A percentile compares a stretch with the other conserved stretches of the same genome.
These are phyloP conservation scores for Ochetophila trinervis DNA, from an alignment of 306 rosid species.

Conservation along the genomic window DNA sequence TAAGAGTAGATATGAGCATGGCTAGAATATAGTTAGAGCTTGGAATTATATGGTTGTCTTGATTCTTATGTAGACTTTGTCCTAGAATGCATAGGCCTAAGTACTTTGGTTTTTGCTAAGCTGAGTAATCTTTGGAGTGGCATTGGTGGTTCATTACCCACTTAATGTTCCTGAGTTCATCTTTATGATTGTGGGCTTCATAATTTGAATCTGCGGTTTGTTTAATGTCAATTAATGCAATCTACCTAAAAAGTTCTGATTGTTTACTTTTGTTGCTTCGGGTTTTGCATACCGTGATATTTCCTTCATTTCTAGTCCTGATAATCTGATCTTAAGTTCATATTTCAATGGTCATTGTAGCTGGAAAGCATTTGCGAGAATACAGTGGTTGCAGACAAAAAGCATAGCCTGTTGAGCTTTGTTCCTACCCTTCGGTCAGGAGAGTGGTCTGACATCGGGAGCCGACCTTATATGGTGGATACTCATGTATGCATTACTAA, in stretches of 20 bases:
- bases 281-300: not conserved
- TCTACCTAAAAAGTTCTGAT: not conserved
- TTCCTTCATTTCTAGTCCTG: not conserved
- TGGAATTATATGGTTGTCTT: not conserved
- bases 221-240: not conserved
- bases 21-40: not conserved
- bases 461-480: constrained; percentile 79
- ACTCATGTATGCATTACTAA: constrained; percentile 86
- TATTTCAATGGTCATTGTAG: constrained; percentile 37
- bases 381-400: constrained; percentile 51
- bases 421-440: constrained; percentile 77
- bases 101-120: not conserved
- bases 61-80: not conserved
- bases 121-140: not conserved
- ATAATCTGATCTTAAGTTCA: constrained; percentile 5
- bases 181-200: not conserved
- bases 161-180: not conserved
- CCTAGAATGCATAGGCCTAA: too few species aligned
- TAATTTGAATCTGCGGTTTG: too few species aligned
- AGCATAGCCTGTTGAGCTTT: constrained; percentile 43
- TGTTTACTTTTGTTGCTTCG: not conserved
- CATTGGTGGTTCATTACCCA: not conserved
- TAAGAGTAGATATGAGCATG: not conserved
- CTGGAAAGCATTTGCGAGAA: constrained; percentile 90
- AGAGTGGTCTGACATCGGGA: constrained; percentile 90